Evolutionary conservation across 148 eudicot species (phyloP).

Genomic region (Chenopodium formosanum): DNA sequence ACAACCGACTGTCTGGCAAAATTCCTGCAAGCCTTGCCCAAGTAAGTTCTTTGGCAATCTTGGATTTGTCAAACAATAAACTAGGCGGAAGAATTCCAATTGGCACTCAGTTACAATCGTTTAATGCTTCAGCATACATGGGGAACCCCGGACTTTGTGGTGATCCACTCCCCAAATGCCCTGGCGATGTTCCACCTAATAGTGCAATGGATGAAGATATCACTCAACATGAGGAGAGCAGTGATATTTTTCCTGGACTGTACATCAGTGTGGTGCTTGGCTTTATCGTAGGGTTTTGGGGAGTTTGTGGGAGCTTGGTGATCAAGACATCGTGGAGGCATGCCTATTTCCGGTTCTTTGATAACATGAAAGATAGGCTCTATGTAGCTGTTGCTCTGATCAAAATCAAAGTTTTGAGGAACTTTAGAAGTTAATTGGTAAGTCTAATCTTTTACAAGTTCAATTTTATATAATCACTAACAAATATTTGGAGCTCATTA

Average conservation of each 20-base stretch:
- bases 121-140: constrained; percentile 14
- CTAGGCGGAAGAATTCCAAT: constrained; percentile 15
- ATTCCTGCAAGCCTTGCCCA: constrained; percentile 15
- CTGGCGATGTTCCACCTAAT: neutral
- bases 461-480: too few relatives aligned
- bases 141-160: constrained; percentile 29
- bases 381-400: neutral
- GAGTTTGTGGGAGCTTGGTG: constrained; percentile 22
- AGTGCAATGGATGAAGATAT: neutral
- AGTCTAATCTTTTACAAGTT: neutral
- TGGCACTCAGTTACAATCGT: constrained; percentile 19
- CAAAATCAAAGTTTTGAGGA: constrained; percentile 2
- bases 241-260: constrained; percentile 9
- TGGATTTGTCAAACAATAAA: constrained; percentile 16
- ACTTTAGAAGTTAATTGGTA: neutral
- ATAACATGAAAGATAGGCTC: constrained; percentile 5
- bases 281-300: constrained; percentile 24
- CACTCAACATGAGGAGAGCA: neutral
- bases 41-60: neutral
- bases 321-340: constrained; percentile 25
- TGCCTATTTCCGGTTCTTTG: constrained; percentile 20
- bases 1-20: constrained; percentile 15
- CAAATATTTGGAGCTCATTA: too few relatives aligned
- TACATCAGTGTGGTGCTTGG: constrained; percentile 24
- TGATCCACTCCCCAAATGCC: constrained; percentile 10